Evolutionary conservation across 352 stramenopile genomes (phyloP), one percentile per base, ranked within the genome.

Genomic region (Blastocystis sp.): DNA sequence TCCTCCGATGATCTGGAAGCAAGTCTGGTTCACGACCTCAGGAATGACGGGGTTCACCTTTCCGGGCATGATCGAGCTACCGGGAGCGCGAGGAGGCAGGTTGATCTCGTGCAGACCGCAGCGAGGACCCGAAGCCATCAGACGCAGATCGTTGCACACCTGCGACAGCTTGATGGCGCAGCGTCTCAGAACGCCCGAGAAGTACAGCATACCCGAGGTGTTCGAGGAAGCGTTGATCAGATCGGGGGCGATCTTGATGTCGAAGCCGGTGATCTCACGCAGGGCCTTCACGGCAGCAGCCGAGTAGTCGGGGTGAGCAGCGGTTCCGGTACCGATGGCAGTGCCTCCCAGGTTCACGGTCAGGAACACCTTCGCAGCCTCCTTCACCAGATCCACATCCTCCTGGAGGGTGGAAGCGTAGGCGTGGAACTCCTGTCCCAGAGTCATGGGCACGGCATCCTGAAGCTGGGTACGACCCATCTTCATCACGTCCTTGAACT

Each of bases 401-500:
- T 97, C 98, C 81, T 95, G 91, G 21, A 88, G 90, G 54, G 92
- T 97, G 78, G 92, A 69, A 0, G 90, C 90, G 86, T 98, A 98
- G 61, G 94, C 95, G 46, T 90, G 92, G 89, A 98, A 98, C 88
- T 98, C 95, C 90, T 98, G 94, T 64, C 94, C 94, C 24, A 98
- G 90, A n/a, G 95, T 98, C 6, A 98, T 79, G n/a, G 90, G 90
- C 87, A 90, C 91, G 14, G 89, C 90, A 87, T 92, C 90, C 89
- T 91, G 91, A 27, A 92, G 71, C 61, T 92, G 90, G 42, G 90
- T 92, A 49, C 90, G 89, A 4, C 90, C 90, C 2, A 90, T 92
- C 51, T 89, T 91, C 27, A 92, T 89, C 24, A 92, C 88, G 77
- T 87, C 84, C 46, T 89, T 69, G 64, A 91, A 76, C 1, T 59